Evolutionary conservation across 1,284 basidiomycete species (phyloP), one percentile per base, ranked within the genome.

Genomic region (Trichosporon inkin): DNA sequence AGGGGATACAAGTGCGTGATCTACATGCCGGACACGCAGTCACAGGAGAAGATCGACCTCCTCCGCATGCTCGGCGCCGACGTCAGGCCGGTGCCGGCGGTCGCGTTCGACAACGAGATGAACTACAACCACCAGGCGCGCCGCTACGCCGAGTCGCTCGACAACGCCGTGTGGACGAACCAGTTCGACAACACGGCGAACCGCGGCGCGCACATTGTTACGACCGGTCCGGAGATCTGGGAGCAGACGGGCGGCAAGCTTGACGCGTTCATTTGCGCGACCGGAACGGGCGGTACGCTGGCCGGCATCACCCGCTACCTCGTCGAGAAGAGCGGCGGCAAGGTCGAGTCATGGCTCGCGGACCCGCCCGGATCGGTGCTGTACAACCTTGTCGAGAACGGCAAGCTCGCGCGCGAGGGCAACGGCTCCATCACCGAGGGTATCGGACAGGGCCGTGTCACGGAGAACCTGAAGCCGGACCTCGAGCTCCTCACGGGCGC

Each of bases 41-140:
- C 88, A 74, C 92, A 95, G 80, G 95, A 99, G 74, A 99, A 99
- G 82, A 97, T 99, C 65, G 94, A 99, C 78, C 86, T 99, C 41
- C 81, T 99, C 55, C 86, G 88, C 61, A 96, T 99, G 93, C 86
- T 99, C 20, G 94, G 94, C 28, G 95, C 94, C 8, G 93, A 98
- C 71, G 95, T 99, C 24, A 82, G 92, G 71, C 90, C 95, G 39
- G 95, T 99, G 1, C 92, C 94, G 14, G 95, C 94, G 4, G 95
- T 99, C 36, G 88, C 95, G 2, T 99, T 91, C 73, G 94, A 98
- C 72, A 89, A 99, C 79, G 92, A 93, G 10, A 80, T 85, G 64
- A 99, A 99, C 81, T 99, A 98, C 83, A 99, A 99, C 79, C 96
- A 99, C 81, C 95, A 95, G 80, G 96, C 96, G 34, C 86, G 87